A percentile compares a stretch with the other conserved stretches of the same genome.
Conservation (phyloP, 352 stramenopile genomes). For the Pythium vanterpoolii region DNA sequence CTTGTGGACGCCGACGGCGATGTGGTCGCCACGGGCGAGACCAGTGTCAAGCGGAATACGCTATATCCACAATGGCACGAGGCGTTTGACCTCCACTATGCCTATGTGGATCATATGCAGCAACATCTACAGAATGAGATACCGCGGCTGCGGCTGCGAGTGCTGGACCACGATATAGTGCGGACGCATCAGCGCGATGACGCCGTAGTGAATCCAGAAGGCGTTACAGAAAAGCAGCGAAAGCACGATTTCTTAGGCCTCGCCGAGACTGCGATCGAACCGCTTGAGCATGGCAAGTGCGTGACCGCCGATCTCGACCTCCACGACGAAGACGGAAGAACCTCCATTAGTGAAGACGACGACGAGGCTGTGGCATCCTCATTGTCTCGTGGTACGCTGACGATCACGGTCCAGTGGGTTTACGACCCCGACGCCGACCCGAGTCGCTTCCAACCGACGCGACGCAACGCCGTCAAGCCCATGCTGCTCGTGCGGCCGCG, state of each 20-base stretch:
- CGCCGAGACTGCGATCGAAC: conserved; percentile 33
- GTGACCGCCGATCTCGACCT: conserved; percentile 42
- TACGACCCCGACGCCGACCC: conserved; percentile 21
- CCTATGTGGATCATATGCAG: conserved; percentile 28
- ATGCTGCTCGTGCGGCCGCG: conserved; percentile 18
- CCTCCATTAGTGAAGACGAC: neutral
- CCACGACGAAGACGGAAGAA: conserved; percentile 22
- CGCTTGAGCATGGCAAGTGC: conserved; percentile 39
- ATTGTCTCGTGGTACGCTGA: conserved; percentile 35
- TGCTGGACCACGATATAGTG: conserved; percentile 48
- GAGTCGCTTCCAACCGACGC: neutral
- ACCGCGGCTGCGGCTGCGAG: conserved; percentile 8
- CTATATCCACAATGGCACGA: conserved; percentile 71
- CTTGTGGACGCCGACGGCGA: conserved; percentile 24
- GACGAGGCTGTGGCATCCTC: conserved; percentile 18
- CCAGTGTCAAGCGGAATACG: conserved; percentile 46
- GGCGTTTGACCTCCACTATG: conserved; percentile 59
- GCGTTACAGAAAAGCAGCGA: conserved; percentile 4
- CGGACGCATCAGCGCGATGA: conserved; percentile 4
- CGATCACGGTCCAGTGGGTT: conserved; percentile 56
- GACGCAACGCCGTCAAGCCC: conserved; percentile 20
- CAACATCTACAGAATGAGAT: neutral
- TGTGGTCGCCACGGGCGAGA: conserved; percentile 40
- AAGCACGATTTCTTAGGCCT: conserved; percentile 47
- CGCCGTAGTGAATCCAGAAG: conserved; percentile 1